These are phyloP conservation scores for Pistacia atlantica DNA, from an alignment of 345 rosid genomes.

Conservation along the genomic window DNA sequence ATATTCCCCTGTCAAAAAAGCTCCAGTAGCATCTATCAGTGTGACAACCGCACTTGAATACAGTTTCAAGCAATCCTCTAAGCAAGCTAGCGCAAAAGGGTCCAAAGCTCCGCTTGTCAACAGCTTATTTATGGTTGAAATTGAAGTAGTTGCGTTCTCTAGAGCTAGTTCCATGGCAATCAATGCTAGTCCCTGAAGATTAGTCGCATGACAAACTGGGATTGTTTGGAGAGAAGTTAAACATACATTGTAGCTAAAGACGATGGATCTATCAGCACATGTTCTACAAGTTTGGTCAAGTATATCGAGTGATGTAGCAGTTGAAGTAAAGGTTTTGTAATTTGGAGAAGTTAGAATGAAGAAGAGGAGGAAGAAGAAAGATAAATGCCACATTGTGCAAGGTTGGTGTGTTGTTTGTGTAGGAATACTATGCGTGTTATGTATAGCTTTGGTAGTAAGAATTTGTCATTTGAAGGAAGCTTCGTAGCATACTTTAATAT, in stretches of 20 bases:
- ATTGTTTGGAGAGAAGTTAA: slow-evolving; percentile 41
- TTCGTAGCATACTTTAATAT: background rate
- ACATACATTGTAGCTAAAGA: slow-evolving; percentile 46
- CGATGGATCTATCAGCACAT: slow-evolving; percentile 37
- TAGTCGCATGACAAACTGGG: slow-evolving; percentile 46
- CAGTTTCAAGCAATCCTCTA: slow-evolving; percentile 51
- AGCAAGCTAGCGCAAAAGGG: slow-evolving; percentile 33
- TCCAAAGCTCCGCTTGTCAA: slow-evolving; percentile 31
- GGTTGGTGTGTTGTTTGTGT: slow-evolving; percentile 35
- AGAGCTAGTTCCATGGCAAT: slow-evolving; percentile 60
- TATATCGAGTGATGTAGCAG: slow-evolving; percentile 19
- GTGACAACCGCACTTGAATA: slow-evolving; percentile 41
- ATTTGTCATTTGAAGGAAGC: slow-evolving; percentile 4
- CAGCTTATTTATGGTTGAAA: slow-evolving; percentile 40
- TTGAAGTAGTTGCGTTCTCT: slow-evolving; percentile 50
- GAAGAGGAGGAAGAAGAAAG: slow-evolving; percentile 31
- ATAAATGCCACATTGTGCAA: slow-evolving; percentile 46
- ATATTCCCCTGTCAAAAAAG: slow-evolving; percentile 39
- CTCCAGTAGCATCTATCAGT: slow-evolving; percentile 44
- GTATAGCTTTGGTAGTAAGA: background rate
- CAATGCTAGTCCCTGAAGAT: slow-evolving; percentile 52
- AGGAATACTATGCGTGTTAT: background rate
- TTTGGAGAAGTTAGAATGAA: slow-evolving; percentile 41
- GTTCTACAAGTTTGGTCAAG: slow-evolving; percentile 45
- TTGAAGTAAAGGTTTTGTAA: background rate